Percentiles rank a stretch among this genome's conserved stretches.
Conservation (phyloP, 2,329 filamentous ascomycete species). For the Triangularia setosa region DNA sequence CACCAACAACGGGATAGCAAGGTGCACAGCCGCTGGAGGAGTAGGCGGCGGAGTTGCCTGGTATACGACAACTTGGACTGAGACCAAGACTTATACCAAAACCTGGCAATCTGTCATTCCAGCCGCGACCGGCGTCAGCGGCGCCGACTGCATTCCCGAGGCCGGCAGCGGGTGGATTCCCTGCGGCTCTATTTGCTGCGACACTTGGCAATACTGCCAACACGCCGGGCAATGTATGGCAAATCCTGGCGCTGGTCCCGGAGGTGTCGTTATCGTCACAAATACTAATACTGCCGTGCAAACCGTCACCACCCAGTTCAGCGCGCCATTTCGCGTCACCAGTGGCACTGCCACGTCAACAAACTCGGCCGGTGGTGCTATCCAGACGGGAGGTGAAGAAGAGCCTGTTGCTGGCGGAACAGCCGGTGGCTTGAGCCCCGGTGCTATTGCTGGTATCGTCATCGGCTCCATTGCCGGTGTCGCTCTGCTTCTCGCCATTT, state of each 20-base stretch:
- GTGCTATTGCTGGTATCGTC: constrained; percentile 78
- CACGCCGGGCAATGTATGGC: constrained; percentile 54
- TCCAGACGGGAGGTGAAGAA: constrained; percentile 47
- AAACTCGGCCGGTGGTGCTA: constrained; percentile 44
- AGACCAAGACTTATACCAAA: constrained; percentile 57
- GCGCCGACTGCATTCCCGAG: constrained; percentile 47
- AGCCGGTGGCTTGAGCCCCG: constrained; percentile 56
- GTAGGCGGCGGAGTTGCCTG: constrained; percentile 30
- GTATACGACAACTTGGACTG: constrained; percentile 58
- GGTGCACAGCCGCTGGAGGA: constrained; percentile 39
- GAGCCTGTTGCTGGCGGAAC: constrained; percentile 28
- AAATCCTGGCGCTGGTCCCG: constrained; percentile 35
- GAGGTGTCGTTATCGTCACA: constrained; percentile 23
- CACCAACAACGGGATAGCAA: constrained; percentile 48
- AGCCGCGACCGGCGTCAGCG: constrained; percentile 41
- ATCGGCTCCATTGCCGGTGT: constrained; percentile 68
- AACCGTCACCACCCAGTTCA: constrained; percentile 53
- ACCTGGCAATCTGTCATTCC: constrained; percentile 51
- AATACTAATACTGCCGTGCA: constrained; percentile 42
- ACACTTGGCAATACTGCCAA: constrained; percentile 64
- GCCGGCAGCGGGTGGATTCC: constrained; percentile 51
- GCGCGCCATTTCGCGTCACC: constrained; percentile 48
- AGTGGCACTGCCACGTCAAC: constrained; percentile 52
- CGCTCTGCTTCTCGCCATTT: constrained; percentile 63
- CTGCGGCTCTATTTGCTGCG: constrained; percentile 69